Conservation (phyloP, 208 protist genomes). For the Crithidia expoeki region DNA sequence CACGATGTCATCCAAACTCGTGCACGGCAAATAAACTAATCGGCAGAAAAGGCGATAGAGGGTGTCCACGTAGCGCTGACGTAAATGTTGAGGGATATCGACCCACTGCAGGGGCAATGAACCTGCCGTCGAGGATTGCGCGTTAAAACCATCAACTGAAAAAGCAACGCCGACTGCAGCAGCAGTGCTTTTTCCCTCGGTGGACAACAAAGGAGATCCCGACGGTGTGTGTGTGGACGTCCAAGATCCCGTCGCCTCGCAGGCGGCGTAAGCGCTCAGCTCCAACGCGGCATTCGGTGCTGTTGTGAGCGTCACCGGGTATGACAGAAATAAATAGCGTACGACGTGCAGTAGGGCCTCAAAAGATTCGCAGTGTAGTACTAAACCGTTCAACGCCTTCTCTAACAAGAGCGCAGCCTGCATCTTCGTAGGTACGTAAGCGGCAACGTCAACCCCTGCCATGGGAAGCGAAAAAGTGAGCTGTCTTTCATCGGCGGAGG, state of each 20-base stretch:
- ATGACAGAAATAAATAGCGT: constrained; percentile 11
- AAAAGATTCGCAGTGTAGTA: constrained; percentile 7
- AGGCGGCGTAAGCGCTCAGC: not conserved
- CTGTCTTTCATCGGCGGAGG: too few species aligned
- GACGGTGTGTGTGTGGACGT: too few species aligned
- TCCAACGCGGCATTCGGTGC: constrained; percentile 5
- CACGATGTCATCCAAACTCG: constrained; percentile 12
- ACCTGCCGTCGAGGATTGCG: not conserved
- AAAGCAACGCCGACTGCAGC: too few species aligned
- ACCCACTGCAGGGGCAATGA: constrained; percentile 19
- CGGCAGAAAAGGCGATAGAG: constrained; percentile 22
- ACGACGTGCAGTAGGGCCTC: constrained; percentile 6
- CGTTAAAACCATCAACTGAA: too few species aligned
- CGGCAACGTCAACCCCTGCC: not conserved
- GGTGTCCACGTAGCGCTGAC: constrained; percentile 27
- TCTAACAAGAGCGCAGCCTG: not conserved
- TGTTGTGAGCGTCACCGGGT: constrained; percentile 7
- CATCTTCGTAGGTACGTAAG: not conserved
- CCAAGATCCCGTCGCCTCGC: not conserved
- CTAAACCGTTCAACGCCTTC: not conserved
- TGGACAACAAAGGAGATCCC: not conserved
- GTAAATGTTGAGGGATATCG: constrained; percentile 10
- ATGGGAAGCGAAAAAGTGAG: not conserved
- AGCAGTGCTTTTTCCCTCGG: too few species aligned
- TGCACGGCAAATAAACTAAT: constrained; percentile 10